These are phyloP conservation scores for Colletotrichum incanum DNA, from an alignment of 2,329 filamentous ascomycete species.

Conservation along the genomic window DNA sequence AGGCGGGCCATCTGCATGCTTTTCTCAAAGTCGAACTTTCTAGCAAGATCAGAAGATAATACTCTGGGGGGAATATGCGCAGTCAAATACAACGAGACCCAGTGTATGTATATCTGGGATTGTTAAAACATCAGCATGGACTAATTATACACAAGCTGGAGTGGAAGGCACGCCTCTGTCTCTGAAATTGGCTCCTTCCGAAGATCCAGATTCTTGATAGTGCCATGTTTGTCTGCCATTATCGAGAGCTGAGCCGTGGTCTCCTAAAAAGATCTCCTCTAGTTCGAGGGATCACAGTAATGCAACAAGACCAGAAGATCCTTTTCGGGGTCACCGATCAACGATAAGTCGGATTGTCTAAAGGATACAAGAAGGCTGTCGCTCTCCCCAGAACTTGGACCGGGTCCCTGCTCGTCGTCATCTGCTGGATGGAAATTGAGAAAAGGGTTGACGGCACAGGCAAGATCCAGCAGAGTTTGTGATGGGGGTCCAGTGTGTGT, in stretches of 20 bases:
- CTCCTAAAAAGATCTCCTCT: conserved; percentile 33
- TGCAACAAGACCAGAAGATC: conserved; percentile 43
- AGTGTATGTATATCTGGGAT: conserved; percentile 26
- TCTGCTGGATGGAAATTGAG: conserved; percentile 19
- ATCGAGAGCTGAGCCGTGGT: conserved; percentile 30
- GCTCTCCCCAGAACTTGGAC: not conserved
- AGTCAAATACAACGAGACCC: conserved; percentile 37
- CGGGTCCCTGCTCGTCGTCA: not conserved
- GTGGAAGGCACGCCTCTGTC: conserved; percentile 28
- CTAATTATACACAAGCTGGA: not conserved
- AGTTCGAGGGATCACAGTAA: conserved; percentile 36
- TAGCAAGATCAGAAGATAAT: not conserved
- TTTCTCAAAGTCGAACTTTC: conserved; percentile 33
- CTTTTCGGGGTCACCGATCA: conserved; percentile 41
- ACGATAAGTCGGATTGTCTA: conserved; percentile 24
- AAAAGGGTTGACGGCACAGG: conserved; percentile 41
- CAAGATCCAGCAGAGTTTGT: conserved; percentile 28
- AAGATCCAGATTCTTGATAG: conserved; percentile 39
- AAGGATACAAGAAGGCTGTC: conserved; percentile 20
- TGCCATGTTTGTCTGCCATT: conserved; percentile 35
- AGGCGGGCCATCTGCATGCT: conserved; percentile 38
- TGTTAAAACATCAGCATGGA: not conserved
- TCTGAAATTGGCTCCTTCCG: conserved; percentile 43
- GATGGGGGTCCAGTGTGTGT: conserved; percentile 20
- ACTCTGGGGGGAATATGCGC: conserved; percentile 11